phyloP scores from a whole-genome alignment of 768 basidiomycete species.

The Kondoa malvinella region DNA sequence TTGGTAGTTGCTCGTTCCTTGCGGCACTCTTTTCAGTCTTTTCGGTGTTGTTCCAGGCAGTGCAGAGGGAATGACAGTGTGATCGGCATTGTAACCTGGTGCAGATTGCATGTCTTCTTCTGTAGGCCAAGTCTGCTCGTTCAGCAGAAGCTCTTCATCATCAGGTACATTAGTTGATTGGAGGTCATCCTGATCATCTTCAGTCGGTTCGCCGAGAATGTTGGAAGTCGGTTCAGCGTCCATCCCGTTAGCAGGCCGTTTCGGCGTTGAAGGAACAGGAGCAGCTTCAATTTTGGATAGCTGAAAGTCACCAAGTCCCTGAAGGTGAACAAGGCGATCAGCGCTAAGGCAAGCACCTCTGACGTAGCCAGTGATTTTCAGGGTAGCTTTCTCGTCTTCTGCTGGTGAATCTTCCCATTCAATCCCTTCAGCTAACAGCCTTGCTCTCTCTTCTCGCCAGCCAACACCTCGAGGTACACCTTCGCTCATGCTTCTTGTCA shows the following conservation, averaged over 20 bases:
- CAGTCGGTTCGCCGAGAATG: conserved; percentile 48
- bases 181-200: conserved; percentile 58
- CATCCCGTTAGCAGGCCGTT: conserved; percentile 39
- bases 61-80: conserved; percentile 24
- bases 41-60: conserved; percentile 55
- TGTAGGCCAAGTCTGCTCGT: conserved; percentile 97
- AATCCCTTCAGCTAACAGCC: conserved; percentile 11
- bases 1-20: conserved; percentile 92
- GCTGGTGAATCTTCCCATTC: conserved; percentile 15
- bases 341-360: conserved; percentile 63
- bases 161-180: conserved; percentile 49
- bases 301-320: conserved; percentile 74
- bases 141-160: conserved; percentile 69
- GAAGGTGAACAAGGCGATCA: conserved; percentile 71
- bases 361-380: conserved; percentile 67
- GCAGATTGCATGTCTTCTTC: conserved; percentile 67
- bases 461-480: conserved; percentile 60
- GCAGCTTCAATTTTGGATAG: conserved; percentile 46
- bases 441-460: conserved; percentile 56
- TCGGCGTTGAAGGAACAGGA: conserved; percentile 29
- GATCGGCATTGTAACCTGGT: conserved; percentile 20
- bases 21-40: conserved; percentile 64
- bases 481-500: conserved; percentile 62
- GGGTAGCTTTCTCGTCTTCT: conserved; percentile 39
- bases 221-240: conserved; percentile 44